Evolutionary conservation across 768 basidiomycete genomes (phyloP), one percentile per base, ranked within the genome.

Genomic region (Auriscalpium microsporum): DNA sequence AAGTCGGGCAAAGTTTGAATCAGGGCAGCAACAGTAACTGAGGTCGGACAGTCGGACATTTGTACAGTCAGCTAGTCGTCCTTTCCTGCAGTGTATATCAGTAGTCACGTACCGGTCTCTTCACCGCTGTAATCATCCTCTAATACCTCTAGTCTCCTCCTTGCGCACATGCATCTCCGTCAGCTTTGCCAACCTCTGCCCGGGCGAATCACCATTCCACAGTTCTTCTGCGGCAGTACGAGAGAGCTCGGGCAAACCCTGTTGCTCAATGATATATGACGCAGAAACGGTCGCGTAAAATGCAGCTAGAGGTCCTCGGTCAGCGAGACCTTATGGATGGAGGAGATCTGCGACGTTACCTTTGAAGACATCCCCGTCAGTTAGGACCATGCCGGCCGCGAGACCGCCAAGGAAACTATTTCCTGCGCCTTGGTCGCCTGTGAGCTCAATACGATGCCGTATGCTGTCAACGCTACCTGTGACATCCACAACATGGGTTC

Each of bases 381-480:
- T 71, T 50, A 82, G 62, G 17, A 71, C 59, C 50, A 93, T 66
- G 0, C 91, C 91, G 17, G 89, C 91, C 10, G 82, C 82, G 13
- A 94, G 75, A 7, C 91, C 91, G 13, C 91, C 91, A 21, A 94
- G 74, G 68, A 94, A 95, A 56, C 82, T 78, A 67, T 95, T 95
- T 14, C 93, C 93, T n/a, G 90, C 92, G 45, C 93, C 90, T 90
- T 59, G 35, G 17, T n/a, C 38, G 14, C 45, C 58, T 19, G 54
- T 52, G 13, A 53, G 48, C 19, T 44, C 13, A 35, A 38, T 16
- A 48, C 19, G 40, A 53, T 54, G 42, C 50, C 36, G 33, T 50
- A 28, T 45, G 60, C 57, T 10, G 48, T 51, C 14, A 52, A 64
- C 67, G 62, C 28, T 28, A 83, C 88, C 92, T 59, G 91, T 94